Base-by-base conservation (phyloP, 768 basidiomycete species). In the Suillus ampliporus region DNA sequence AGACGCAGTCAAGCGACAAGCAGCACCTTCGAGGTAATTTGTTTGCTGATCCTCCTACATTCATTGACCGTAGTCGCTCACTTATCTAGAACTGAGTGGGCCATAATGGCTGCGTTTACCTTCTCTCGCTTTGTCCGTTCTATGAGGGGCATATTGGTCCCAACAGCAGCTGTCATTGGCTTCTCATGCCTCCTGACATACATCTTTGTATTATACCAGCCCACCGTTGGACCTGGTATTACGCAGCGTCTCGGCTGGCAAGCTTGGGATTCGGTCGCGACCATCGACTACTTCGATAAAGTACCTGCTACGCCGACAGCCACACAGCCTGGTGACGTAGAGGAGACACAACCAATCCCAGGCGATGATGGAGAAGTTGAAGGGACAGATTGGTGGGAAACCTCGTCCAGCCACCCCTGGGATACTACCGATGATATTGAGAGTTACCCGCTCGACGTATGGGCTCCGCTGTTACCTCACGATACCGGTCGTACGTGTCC, bases 201-300 rank as follows among this genome's bases (percentile, higher is more conserved):
- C 72, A 77, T 92, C 38, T 92, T 94, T 70, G 79, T 95, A 23
- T 86, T 97, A 37, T 90, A 94, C 69, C 91, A 93, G 72, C 92
- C 91, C 4, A 85, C 84, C 11, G 80, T 81, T 2, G 91, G 91
- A 3, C 91, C 91, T 19, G 91, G 91, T 1, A 73, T 82, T 15
- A 72, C 82, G 15, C 91, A 94, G 69, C 83, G 85, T 50, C 79
- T 97, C 21, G 94, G 94, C 34, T 96, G 94, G 94, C 94, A 96
- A 69, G 83, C 90, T 8, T 97, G 92, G 92, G 94, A 92, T 48
- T 70, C 84, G 4, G 80, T 95, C 0, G 73, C 77, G 2, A 72
- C 82, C 28, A 17, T n/a, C 3, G 44, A 62, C 54, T 56, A 65
- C 40, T 50, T 64, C 23, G 57, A 50, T 17, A 40, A 51, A 19